Evolutionary conservation across 2,329 filamentous ascomycete species (phyloP), one percentile per base, ranked within the genome.

Genomic region (Aureobasidium musti): DNA sequence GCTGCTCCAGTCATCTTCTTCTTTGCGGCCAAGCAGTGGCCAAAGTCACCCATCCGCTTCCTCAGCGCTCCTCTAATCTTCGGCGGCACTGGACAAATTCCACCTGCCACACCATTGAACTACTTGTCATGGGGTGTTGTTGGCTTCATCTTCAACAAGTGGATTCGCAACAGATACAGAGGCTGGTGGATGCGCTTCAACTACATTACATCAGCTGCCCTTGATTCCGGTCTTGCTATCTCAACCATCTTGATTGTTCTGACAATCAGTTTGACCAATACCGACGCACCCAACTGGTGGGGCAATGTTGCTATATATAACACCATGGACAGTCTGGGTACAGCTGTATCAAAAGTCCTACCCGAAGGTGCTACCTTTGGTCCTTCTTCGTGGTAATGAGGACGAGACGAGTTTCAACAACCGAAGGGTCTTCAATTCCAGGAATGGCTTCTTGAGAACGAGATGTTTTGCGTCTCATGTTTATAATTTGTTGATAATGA

Each of bases 111-210:
- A 0, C 91, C 91, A 0, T 85, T 96, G 69, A 96, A 96, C 77
- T 96, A 96, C 75, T 91, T 88, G 3, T 89, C 94, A 47, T 96
- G 92, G 91, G 91, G 89, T 0, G 79, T 96, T 11, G 90, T 95
- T 23, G 95, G 91, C 79, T 95, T 90, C 76, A 71, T 91, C 50
- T 96, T 96, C 82, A 96, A 96, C 76, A 87, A 89, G 75, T 77
- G 89, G 68, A 84, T 96, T 73, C 87, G 88, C 74, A 86, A 86
- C 41, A 82, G 89, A 26, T 89, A 86, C 30, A 82, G 82, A 35
- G 87, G 86, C 1, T 96, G 92, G 92, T 96, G 92, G 92, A 87
- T 87, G 56, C 95, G 96, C 78, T 96, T 96, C 76, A 94, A 91
- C 47, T 95, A 96, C 91, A 93, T 91, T 4, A 81, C 96, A 63